Evolutionary conservation across 179 eudicot species (phyloP), one percentile per base, ranked within the genome.

Genomic region (Beta macrorhiza): DNA sequence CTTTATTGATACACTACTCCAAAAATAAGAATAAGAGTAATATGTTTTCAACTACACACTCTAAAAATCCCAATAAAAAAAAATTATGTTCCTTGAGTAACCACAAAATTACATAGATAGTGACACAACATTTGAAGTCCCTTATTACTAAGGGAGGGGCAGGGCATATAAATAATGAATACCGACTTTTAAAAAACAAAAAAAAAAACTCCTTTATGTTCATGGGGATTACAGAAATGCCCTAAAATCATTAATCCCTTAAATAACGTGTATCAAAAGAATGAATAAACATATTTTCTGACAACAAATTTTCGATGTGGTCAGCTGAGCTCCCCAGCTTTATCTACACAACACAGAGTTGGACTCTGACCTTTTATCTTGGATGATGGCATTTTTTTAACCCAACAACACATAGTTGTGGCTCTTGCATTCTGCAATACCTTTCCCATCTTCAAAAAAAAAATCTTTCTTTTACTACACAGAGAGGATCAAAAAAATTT

Each of bases 291-390:
- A 80, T 84, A 76, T 74, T 76, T 67, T 57, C 64, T 73, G 83
- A 80, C 45, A 81, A 85, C 84, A 82, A 81, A 79, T 78, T 63
- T 70, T 51, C 62, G 82, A 79, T 78, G 47, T 82, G 63, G 42
- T 83, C 80, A 63, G 72, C 75, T 69, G 32, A 29, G 32, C 32
- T 29, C 55, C 25, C 80, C 61, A 65, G 29, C 65, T 65, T 86
- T 89, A 90, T 88, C 87, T 89, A 90, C 90, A 91, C 90, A 87
- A 86, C 73, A 75, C 80, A 75, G 42, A 37, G 42, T 37, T 37
- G 42, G 42, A 37, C 72, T 74, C 72, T 45, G 79, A 68, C 55
- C 45, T 25, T 32, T 25, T 1, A 20, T 9, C 67, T 51, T 71
- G 76, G 25, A 4, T 42, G 51, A 58, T 72, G 78, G 74, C 72